Base-by-base conservation (phyloP, 2,329 filamentous ascomycete species). In the Neofusicoccum ribis region DNA sequence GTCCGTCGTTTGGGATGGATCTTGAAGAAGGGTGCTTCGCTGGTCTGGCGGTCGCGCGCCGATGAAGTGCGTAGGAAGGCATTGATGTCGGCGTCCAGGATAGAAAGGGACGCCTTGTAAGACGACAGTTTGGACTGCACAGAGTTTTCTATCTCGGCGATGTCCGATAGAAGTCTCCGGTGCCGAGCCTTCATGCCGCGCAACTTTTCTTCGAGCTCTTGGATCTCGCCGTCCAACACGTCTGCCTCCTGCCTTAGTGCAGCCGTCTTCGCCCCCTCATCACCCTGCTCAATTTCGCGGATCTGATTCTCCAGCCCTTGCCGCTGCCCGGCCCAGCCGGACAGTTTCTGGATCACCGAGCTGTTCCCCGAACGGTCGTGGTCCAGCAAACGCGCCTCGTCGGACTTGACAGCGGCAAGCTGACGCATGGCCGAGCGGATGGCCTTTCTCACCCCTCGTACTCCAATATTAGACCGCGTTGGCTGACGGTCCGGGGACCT, bases 361-460 rank as follows among this genome's bases (percentile, higher is more conserved):
- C 86, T 84, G 14, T 89, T 82, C 63, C 85, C 80, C 3, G 80
- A 77, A 41, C 91, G 74, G 2, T 89, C 86, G 1, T 81, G 78
- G 3, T 84, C 82, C 0, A 92, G 78, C 27, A 87, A 80, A 0
- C 82, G 80, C n/a, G 88, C 81, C 76, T 93, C 89, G 65, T 92
- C 89, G 3, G 81, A 80, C 72, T 92, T 92, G 31, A 93, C 78
- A 8, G 84, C 83, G 0, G 86, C 86, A 5, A 93, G 78, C 62
- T 88, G 85, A 3, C 83, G 79, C 74, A 93, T 90, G 56, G 86
- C 84, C 58, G 82, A 83, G 15, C 85, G 82, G 7, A 94, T 83
- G 0, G 88, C 89, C 34, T 83, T 82, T n/a, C 91, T 83, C 1
- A 89, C 89, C 17, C 84, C 83, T 34, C 83, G 82, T 14, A 93